phyloP scores from a whole-genome alignment of 352 stramenopile genomes.

The Globisporangium barbulae region DNA sequence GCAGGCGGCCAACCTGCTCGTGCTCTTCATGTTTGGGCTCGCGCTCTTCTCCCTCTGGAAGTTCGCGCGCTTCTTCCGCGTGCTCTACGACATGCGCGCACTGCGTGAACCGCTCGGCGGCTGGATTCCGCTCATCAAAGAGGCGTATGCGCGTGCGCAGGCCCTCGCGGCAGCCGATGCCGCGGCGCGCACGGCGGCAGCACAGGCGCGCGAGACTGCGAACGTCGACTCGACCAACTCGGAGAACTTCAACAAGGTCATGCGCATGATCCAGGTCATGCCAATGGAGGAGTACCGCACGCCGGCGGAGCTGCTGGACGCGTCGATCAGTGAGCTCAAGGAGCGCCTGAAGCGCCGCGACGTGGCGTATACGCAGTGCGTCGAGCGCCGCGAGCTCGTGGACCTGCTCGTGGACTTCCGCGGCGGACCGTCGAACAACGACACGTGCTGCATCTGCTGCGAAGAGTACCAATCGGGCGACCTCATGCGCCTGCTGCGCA shows the following conservation, averaged over 20 bases:
- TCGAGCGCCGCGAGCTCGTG: conserved; percentile 73
- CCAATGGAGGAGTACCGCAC: conserved; percentile 77
- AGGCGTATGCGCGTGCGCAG: conserved; percentile 38
- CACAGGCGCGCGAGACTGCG: conserved; percentile 28
- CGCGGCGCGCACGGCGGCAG: conserved; percentile 33
- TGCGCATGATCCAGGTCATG: conserved; percentile 79
- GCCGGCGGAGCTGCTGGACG: conserved; percentile 47
- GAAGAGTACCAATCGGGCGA: conserved; percentile 82
- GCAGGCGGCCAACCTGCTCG: conserved; percentile 47
- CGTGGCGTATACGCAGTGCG: conserved; percentile 52
- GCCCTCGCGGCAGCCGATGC: conserved; percentile 30
- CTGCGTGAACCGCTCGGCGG: conserved; percentile 16
- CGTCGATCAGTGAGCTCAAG: conserved; percentile 66
- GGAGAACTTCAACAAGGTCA: conserved; percentile 66
- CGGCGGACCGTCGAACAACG: conserved; percentile 76
- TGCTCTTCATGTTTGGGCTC: conserved; percentile 56
- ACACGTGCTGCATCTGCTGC: conserved; percentile 87
- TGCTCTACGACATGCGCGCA: conserved; percentile 38
- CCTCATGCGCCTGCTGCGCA: conserved; percentile 68
- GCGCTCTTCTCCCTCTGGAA: conserved; percentile 53
- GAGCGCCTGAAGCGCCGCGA: conserved; percentile 66
- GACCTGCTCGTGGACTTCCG: conserved; percentile 68
- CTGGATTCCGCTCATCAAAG: conserved; percentile 55
- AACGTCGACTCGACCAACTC: conserved; percentile 23
- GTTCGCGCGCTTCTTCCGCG: conserved; percentile 50